Conservation (phyloP, 139 green algal species). For the Penium margaritaceum region DNA sequence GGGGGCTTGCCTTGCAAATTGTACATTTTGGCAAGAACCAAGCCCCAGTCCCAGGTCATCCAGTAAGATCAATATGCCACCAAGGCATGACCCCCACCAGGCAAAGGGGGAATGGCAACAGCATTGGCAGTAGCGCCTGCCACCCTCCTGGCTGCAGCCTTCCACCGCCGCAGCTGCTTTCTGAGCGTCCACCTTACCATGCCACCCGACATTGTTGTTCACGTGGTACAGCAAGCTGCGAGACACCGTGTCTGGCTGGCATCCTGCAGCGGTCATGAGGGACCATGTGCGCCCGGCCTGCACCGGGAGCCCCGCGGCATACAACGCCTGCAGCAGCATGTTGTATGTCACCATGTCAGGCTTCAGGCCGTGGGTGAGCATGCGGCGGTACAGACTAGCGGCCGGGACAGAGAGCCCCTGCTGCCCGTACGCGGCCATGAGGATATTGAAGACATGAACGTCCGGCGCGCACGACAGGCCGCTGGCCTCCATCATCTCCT, state of each 20-base stretch:
- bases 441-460: slow-evolving; percentile 32
- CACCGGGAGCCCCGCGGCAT: slow-evolving; percentile 1
- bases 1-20: too few species aligned
- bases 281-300: background rate
- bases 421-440: slow-evolving; percentile 31
- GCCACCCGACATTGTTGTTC: too few species aligned
- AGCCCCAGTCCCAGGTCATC: too few species aligned
- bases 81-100: too few species aligned
- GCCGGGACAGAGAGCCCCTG: slow-evolving; percentile 22
- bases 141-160: too few species aligned
- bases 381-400: slow-evolving; percentile 19
- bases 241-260: slow-evolving; percentile 16
- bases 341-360: slow-evolving; percentile 36
- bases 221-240: slow-evolving; percentile 9
- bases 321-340: slow-evolving; percentile 23
- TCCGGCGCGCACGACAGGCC: slow-evolving; percentile 7
- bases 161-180: too few species aligned
- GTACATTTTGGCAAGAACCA: too few species aligned
- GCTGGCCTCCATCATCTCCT: slow-evolving; percentile 29
- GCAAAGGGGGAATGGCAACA: too few species aligned
- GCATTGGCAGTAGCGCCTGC: too few species aligned
- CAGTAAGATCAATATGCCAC: too few species aligned
- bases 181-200: too few species aligned
- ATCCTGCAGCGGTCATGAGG: slow-evolving; percentile 12
- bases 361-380: slow-evolving; percentile 15